phyloP scores from a whole-genome alignment of 352 stramenopile species.

The Phytophthora capsici region DNA sequence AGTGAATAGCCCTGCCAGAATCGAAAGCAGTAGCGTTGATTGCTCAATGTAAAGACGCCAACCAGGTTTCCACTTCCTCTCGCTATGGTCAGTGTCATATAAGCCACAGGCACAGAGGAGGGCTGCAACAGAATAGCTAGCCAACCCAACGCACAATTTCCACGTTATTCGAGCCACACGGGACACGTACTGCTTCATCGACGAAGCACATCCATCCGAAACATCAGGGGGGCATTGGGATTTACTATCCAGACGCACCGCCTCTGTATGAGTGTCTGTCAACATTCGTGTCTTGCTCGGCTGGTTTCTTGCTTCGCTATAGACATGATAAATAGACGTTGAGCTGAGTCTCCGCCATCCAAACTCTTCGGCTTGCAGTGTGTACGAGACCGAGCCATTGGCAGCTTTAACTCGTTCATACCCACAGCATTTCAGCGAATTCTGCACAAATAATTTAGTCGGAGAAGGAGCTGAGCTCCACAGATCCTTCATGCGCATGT shows the following conservation, averaged over 20 bases:
- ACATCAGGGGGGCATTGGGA: slow-evolving; percentile 14
- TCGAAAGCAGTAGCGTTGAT: slow-evolving; percentile 14
- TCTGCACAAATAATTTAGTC: slow-evolving; percentile 59
- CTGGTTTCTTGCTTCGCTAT: slow-evolving; percentile 10
- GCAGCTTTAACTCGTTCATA: slow-evolving; percentile 34
- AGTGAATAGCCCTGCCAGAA: slow-evolving; percentile 36
- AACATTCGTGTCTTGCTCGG: slow-evolving; percentile 16
- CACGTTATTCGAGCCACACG: slow-evolving; percentile 29
- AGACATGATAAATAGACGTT: slow-evolving; percentile 27
- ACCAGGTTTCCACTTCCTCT: slow-evolving; percentile 20
- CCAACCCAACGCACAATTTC: slow-evolving; percentile 26
- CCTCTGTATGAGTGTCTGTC: slow-evolving; percentile 20
- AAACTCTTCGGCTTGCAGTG: slow-evolving; percentile 34
- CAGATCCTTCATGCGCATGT: slow-evolving; percentile 30
- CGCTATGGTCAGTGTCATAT: neutral
- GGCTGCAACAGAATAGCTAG: slow-evolving; percentile 21
- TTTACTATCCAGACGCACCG: neutral
- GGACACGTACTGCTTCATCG: slow-evolving; percentile 46
- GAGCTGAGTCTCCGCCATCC: slow-evolving; percentile 39
- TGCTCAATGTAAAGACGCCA: slow-evolving; percentile 25
- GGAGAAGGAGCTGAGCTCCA: slow-evolving; percentile 39
- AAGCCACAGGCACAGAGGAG: slow-evolving; percentile 24
- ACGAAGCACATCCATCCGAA: slow-evolving; percentile 28
- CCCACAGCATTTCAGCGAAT: slow-evolving; percentile 56
- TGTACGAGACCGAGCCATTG: slow-evolving; percentile 48